Conservation (phyloP, 2,329 filamentous ascomycete genomes). For the Aspergillus pseudoglaucus region DNA sequence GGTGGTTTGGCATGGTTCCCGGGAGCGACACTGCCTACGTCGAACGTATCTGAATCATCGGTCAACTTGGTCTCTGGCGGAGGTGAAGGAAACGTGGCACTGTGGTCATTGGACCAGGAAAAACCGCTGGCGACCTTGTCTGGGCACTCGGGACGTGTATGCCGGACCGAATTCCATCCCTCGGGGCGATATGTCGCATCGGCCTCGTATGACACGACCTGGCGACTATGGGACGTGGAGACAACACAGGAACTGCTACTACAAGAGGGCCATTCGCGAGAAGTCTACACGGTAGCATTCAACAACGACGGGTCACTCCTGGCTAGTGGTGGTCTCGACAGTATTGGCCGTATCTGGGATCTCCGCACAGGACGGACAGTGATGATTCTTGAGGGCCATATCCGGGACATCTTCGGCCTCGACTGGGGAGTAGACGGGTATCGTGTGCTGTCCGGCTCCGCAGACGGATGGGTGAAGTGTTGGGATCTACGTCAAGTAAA, state of each 20-base stretch:
- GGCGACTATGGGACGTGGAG: constrained; percentile 91
- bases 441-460: constrained; percentile 85
- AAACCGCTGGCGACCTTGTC: constrained; percentile 75
- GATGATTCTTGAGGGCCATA: constrained; percentile 90
- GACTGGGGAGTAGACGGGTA: constrained; percentile 92
- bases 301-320: constrained; percentile 85
- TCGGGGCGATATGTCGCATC: constrained; percentile 85
- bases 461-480: constrained; percentile 93
- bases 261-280: constrained; percentile 90
- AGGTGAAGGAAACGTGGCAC: constrained; percentile 76
- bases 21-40: constrained; percentile 64
- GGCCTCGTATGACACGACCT: constrained; percentile 92
- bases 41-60: constrained; percentile 62
- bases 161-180: constrained; percentile 88
- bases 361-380: constrained; percentile 84
- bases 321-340: constrained; percentile 88
- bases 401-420: constrained; percentile 85
- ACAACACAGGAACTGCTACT: constrained; percentile 76
- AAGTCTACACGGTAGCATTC: constrained; percentile 85
- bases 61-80: constrained; percentile 88
- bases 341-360: constrained; percentile 94
- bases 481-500: constrained; percentile 93
- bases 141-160: constrained; percentile 82
- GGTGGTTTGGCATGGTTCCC: constrained; percentile 90
- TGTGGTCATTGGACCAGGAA: constrained; percentile 85